These are phyloP conservation scores for Calonectria crousiana DNA, from an alignment of 2,329 filamentous ascomycete species.

Conservation along the genomic window DNA sequence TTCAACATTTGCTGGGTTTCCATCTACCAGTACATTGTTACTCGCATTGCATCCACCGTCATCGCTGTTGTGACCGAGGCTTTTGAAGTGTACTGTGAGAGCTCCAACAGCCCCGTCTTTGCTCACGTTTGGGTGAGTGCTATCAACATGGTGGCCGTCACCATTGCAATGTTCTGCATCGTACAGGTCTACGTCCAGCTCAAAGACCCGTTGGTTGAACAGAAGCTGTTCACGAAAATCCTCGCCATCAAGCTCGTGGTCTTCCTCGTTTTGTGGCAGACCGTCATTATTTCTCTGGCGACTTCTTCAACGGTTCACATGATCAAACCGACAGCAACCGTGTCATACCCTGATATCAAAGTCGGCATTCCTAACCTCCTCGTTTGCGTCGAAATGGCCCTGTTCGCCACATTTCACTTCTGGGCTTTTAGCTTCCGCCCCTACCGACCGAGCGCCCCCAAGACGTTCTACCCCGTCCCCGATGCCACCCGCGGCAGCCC, in stretches of 20 bases:
- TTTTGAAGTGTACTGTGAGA: constrained; percentile 80
- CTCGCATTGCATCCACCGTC: constrained; percentile 83
- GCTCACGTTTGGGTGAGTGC: constrained; percentile 86
- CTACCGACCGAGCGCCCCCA: constrained; percentile 66
- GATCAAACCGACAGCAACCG: constrained; percentile 67
- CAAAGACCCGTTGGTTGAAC: constrained; percentile 73
- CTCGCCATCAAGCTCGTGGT: constrained; percentile 91
- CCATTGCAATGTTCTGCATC: constrained; percentile 89
- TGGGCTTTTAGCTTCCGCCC: constrained; percentile 85
- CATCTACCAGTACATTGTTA: constrained; percentile 88
- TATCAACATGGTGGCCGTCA: constrained; percentile 79
- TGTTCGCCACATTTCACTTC: constrained; percentile 82
- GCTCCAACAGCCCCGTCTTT: constrained; percentile 81
- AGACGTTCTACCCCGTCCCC: constrained; percentile 61
- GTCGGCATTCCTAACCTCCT: constrained; percentile 84
- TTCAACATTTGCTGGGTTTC: constrained; percentile 89
- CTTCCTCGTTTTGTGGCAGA: constrained; percentile 93
- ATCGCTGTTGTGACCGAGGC: constrained; percentile 81
- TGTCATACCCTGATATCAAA: constrained; percentile 82
- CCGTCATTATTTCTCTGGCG: constrained; percentile 62
- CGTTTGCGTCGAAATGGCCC: constrained; percentile 86
- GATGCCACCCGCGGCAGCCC: constrained; percentile 55
- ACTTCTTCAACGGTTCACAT: constrained; percentile 70
- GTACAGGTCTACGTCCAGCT: constrained; percentile 90
- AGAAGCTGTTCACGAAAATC: constrained; percentile 84